phyloP scores from a whole-genome alignment of 106 monocot genomes.

The Dendrobium huoshanense region DNA sequence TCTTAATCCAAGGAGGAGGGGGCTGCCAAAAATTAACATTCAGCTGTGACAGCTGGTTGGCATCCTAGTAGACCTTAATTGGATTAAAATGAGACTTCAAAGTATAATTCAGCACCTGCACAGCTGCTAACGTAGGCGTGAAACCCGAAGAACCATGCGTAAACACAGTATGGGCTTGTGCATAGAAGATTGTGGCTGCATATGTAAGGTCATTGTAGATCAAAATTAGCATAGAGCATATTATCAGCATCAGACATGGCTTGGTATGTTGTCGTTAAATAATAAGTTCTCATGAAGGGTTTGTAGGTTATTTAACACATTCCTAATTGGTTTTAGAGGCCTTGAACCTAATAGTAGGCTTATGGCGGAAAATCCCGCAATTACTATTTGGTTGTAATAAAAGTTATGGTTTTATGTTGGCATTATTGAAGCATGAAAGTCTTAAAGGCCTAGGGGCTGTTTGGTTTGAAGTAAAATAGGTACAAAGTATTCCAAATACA shows the following conservation, averaged over 20 bases:
- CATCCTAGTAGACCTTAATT: too few species aligned
- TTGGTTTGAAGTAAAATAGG: not conserved
- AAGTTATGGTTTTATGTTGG: not conserved
- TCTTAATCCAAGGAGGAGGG: too few species aligned
- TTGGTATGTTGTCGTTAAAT: not conserved
- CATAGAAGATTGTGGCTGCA: too few species aligned
- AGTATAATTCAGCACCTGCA: too few species aligned
- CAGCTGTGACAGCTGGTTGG: too few species aligned
- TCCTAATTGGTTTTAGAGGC: not conserved
- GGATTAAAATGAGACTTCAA: too few species aligned
- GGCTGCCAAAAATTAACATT: too few species aligned
- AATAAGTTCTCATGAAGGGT: not conserved
- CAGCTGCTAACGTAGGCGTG: too few species aligned
- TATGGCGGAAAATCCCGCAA: not conserved
- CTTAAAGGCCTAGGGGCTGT: not conserved
- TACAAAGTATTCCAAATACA: too few species aligned
- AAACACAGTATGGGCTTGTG: too few species aligned
- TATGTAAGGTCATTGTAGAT: not conserved
- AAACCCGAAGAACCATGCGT: too few species aligned
- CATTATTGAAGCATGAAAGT: constrained; percentile 1
- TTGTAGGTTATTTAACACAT: not conserved
- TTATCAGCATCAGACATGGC: not conserved
- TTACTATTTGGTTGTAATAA: not conserved
- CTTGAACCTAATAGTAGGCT: not conserved
- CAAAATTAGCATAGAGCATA: not conserved